Percentiles rank a stretch among this genome's conserved stretches.
Conservation (phyloP, 192 early-diverging fungal genomes). For the Entomortierella parvispora region DNA sequence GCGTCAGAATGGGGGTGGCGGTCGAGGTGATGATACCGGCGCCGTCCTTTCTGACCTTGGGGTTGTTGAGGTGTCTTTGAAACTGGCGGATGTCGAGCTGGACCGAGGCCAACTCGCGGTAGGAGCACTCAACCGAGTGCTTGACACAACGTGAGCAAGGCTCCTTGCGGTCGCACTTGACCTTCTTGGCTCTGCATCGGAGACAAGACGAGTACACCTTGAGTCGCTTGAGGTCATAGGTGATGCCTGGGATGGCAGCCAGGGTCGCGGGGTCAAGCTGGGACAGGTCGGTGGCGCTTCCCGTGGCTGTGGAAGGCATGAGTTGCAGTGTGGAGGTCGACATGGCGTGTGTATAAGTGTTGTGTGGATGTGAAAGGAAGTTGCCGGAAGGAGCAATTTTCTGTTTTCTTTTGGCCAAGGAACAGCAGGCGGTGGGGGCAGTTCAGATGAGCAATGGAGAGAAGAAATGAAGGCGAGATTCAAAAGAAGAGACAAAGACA, state of each 20-base stretch:
- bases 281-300: constrained; percentile 18
- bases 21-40: constrained; percentile 50
- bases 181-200: constrained; percentile 51
- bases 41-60: constrained; percentile 45
- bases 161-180: constrained; percentile 52
- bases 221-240: constrained; percentile 50
- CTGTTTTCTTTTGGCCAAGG: neutral
- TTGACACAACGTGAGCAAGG: constrained; percentile 49
- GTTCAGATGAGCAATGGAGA: neutral
- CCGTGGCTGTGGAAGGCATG: constrained; percentile 17
- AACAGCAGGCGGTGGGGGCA: neutral
- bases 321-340: constrained; percentile 44
- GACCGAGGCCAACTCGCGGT: constrained; percentile 44
- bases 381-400: neutral
- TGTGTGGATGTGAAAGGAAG: neutral
- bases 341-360: constrained; percentile 10
- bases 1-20: constrained; percentile 44
- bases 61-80: constrained; percentile 46
- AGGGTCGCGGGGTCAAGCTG: constrained; percentile 46
- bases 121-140: constrained; percentile 48
- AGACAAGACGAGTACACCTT: constrained; percentile 51
- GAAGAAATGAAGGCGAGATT: constrained; percentile 5
- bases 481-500: constrained; percentile 6
- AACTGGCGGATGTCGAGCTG: constrained; percentile 51
- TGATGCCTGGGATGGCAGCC: constrained; percentile 45